Evolutionary conservation across 2,329 filamentous ascomycete species (phyloP).

Genomic region (Zasmidium cellare): DNA sequence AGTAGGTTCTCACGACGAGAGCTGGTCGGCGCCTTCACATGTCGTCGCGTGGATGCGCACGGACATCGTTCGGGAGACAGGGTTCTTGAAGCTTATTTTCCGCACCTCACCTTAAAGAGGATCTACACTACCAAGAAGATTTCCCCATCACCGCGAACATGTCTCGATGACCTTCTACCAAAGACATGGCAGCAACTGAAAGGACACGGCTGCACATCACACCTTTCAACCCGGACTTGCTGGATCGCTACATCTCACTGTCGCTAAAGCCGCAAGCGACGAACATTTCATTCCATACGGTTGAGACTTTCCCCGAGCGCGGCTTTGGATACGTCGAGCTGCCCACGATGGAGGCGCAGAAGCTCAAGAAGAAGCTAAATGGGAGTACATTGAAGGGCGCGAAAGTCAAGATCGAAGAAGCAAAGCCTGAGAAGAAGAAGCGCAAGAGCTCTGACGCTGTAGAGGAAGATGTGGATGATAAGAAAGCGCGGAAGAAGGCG

Average conservation of each 20-base stretch:
- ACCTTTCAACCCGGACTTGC: slow-evolving; percentile 74
- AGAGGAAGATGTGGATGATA: slow-evolving; percentile 40
- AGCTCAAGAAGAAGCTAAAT: slow-evolving; percentile 86
- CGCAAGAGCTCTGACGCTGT: slow-evolving; percentile 36
- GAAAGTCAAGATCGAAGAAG: slow-evolving; percentile 83
- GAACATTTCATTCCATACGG: slow-evolving; percentile 82
- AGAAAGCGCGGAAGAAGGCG: slow-evolving; percentile 55
- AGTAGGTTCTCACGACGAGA: too few relatives aligned
- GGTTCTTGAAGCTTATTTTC: slow-evolving; percentile 1
- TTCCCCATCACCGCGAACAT: too few relatives aligned
- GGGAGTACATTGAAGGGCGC: slow-evolving; percentile 79
- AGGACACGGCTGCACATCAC: slow-evolving; percentile 76
- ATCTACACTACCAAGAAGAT: too few relatives aligned
- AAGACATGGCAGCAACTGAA: slow-evolving; percentile 2
- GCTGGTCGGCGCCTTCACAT: slow-evolving; percentile 4
- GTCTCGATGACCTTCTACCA: neutral
- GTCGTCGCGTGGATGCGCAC: neutral
- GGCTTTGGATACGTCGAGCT: slow-evolving; percentile 89
- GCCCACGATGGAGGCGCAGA: slow-evolving; percentile 79
- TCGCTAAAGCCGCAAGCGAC: slow-evolving; percentile 66
- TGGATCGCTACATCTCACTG: slow-evolving; percentile 70
- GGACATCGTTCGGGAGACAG: neutral
- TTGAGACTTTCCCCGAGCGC: slow-evolving; percentile 86
- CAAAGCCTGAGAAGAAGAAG: slow-evolving; percentile 65
- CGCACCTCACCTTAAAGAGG: neutral